Evolutionary conservation across 106 monocot species (phyloP).

Genomic region (Platanthera guangdongensis): DNA sequence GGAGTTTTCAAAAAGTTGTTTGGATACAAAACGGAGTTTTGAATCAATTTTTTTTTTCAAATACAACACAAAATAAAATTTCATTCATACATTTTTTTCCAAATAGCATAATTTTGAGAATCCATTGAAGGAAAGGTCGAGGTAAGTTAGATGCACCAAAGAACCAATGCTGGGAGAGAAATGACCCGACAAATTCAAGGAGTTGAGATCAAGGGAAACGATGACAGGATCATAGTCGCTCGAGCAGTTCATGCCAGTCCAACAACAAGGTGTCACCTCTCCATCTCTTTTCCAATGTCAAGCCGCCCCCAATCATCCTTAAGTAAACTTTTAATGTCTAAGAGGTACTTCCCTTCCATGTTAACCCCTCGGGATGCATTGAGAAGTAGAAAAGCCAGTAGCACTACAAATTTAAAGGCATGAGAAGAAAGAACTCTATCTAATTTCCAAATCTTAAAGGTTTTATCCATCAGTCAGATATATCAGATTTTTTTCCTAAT

Average conservation of each 20-base stretch:
- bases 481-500: neutral
- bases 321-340: slow-evolving; percentile 49
- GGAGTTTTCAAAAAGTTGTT: too few species aligned
- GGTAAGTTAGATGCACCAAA: slow-evolving; percentile 39
- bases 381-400: slow-evolving; percentile 22
- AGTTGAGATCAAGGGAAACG: slow-evolving; percentile 44
- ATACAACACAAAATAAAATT: too few species aligned
- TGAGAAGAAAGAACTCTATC: neutral
- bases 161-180: slow-evolving; percentile 48
- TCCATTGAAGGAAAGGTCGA: slow-evolving; percentile 68
- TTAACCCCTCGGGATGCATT: slow-evolving; percentile 32
- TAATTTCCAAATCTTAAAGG: slow-evolving; percentile 3
- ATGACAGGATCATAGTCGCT: slow-evolving; percentile 24
- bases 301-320: slow-evolving; percentile 41
- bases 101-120: too few species aligned
- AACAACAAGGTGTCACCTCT: slow-evolving; percentile 58
- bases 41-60: too few species aligned
- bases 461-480: neutral
- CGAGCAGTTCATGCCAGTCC: slow-evolving; percentile 73
- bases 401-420: slow-evolving; percentile 17
- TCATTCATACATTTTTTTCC: too few species aligned
- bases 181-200: slow-evolving; percentile 68
- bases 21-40: too few species aligned
- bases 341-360: slow-evolving; percentile 54
- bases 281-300: slow-evolving; percentile 46